These are phyloP conservation scores for Neurospora sp. DNA, from an alignment of 495 filamentous ascomycete genomes.

Conservation along the genomic window DNA sequence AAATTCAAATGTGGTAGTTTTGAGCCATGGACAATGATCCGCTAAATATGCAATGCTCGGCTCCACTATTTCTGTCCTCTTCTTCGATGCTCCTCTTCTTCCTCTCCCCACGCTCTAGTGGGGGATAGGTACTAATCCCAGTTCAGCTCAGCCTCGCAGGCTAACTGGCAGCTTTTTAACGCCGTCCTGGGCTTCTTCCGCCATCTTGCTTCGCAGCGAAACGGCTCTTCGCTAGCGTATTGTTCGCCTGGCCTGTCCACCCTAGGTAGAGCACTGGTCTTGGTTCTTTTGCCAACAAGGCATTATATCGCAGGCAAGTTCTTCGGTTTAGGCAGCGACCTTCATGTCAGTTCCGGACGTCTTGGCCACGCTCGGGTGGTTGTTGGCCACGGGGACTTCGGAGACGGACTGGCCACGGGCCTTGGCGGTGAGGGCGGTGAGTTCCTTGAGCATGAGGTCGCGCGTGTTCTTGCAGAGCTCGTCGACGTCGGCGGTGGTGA, in stretches of 20 bases:
- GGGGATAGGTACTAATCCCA: background rate
- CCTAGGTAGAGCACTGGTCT: no score
- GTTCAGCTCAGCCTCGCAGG: background rate
- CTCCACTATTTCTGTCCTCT: background rate
- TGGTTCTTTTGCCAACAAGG: no score
- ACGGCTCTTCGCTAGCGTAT: background rate
- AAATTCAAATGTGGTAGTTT: background rate
- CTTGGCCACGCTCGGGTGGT: conserved; percentile 14
- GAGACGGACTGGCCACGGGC: conserved; percentile 10
- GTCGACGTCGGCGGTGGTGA: conserved; percentile 76
- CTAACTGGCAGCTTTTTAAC: background rate
- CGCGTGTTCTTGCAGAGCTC: conserved; percentile 57
- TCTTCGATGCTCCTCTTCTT: background rate
- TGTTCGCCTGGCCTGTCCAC: background rate
- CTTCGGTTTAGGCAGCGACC: conserved; percentile 11
- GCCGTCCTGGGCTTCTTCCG: background rate
- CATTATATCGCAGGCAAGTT: no score
- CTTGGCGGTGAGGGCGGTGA: conserved; percentile 51
- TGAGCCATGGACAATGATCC: background rate
- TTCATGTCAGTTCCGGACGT: conserved; percentile 12
- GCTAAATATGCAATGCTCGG: background rate
- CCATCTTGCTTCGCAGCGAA: background rate
- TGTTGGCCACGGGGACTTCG: background rate
- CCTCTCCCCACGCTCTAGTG: background rate
- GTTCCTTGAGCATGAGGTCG: conserved; percentile 69